Percentiles rank a stretch among this genome's conserved stretches.
These are phyloP conservation scores for Adansonia gregorii DNA, from an alignment of 441 rosid genomes.

Conservation along the genomic window DNA sequence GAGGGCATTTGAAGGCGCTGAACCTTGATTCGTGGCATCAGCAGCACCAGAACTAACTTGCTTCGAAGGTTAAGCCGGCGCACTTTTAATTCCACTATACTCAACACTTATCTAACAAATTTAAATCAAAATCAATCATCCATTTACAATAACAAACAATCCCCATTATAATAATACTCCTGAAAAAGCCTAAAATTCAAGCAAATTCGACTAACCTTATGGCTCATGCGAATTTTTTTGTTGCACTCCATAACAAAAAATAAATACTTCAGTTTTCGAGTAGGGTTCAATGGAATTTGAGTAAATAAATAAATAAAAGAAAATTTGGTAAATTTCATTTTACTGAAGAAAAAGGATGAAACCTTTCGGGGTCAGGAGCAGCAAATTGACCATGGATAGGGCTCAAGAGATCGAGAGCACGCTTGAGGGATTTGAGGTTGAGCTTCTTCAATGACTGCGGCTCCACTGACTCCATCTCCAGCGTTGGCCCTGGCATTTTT, in stretches of 20 bases:
- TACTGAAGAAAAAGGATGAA: constrained; percentile 23
- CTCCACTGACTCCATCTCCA: constrained; percentile 87
- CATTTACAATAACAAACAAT: constrained; percentile 19
- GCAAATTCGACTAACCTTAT: constrained; percentile 62
- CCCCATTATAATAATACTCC: background rate
- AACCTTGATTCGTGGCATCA: constrained; percentile 39
- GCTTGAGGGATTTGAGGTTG: constrained; percentile 80
- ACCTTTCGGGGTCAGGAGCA: constrained; percentile 86
- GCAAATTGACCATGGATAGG: constrained; percentile 74
- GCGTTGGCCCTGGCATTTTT: constrained; percentile 56
- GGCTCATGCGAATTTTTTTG: constrained; percentile 76
- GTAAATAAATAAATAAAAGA: constrained; percentile 9
- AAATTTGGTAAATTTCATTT: background rate
- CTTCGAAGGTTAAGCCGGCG: constrained; percentile 43
- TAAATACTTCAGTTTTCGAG: background rate
- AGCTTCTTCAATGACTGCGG: constrained; percentile 93
- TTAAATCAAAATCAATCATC: constrained; percentile 26
- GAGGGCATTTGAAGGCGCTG: constrained; percentile 58
- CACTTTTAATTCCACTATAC: constrained; percentile 60
- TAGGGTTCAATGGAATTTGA: constrained; percentile 23
- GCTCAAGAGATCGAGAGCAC: constrained; percentile 84
- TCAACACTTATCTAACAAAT: constrained; percentile 57
- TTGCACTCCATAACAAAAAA: constrained; percentile 42
- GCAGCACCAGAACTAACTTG: constrained; percentile 39
- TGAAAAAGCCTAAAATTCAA: background rate